A percentile compares a stretch with the other conserved stretches of the same genome.
phyloP scores from a whole-genome alignment of 768 basidiomycete genomes.

The Boletus fagicola region DNA sequence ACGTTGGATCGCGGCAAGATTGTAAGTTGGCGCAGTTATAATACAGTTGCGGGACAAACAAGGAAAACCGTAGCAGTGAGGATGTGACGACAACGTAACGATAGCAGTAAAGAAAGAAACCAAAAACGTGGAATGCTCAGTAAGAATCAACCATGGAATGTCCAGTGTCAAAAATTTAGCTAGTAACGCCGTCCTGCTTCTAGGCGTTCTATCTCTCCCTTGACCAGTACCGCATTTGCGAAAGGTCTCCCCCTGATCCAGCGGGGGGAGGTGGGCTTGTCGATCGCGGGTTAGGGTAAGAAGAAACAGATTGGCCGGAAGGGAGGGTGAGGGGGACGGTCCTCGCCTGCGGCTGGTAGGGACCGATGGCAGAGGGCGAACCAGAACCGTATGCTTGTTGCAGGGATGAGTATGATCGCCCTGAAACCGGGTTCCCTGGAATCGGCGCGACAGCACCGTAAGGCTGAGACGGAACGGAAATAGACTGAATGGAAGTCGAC shows the following conservation, averaged over 20 bases:
- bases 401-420: conserved; percentile 28
- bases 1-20: conserved; percentile 14
- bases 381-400: conserved; percentile 27
- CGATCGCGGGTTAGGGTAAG: conserved; percentile 28
- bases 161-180: conserved; percentile 18
- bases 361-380: conserved; percentile 13
- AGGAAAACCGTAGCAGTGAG: conserved; percentile 8
- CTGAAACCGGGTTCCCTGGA: conserved; percentile 24
- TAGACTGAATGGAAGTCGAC: conserved; percentile 33
- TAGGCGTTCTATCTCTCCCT: conserved; percentile 20
- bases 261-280: conserved; percentile 27
- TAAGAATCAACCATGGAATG: conserved; percentile 7
- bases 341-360: conserved; percentile 31
- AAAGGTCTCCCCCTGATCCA: conserved; percentile 24
- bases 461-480: conserved; percentile 28
- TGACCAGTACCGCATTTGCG: conserved; percentile 31
- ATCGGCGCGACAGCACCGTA: conserved; percentile 28
- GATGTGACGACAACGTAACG: conserved; percentile 12
- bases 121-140: conserved; percentile 2
- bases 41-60: conserved; percentile 20
- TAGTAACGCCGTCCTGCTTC: conserved; percentile 3
- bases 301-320: conserved; percentile 24
- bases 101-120: conserved; percentile 7
- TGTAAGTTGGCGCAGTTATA: conserved; percentile 5
- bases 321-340: conserved; percentile 14